A percentile compares a stretch with the other conserved stretches of the same genome.
Conservation (phyloP, 345 rosid species). For the Eutrema yunnanense region DNA sequence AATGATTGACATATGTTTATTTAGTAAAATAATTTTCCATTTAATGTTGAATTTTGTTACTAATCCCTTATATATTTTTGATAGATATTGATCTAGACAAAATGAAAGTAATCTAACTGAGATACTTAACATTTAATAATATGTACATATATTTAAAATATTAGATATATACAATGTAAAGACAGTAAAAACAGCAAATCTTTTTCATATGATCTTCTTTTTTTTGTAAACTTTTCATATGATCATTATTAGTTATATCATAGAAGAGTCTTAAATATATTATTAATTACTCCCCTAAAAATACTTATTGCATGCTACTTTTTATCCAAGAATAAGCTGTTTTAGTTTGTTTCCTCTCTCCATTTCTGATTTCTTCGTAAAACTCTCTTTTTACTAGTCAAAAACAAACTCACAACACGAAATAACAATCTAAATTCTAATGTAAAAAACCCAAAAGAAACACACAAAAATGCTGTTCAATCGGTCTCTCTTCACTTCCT, state of each 20-base stretch:
- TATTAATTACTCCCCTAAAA: too few species aligned
- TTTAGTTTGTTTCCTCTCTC: background rate
- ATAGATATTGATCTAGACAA: background rate
- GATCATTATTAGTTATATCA: background rate
- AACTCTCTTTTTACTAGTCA: background rate
- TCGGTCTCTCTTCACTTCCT: background rate
- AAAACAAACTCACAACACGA: background rate
- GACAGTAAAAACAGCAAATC: background rate
- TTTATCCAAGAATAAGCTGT: background rate
- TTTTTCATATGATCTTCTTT: background rate
- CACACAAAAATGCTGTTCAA: background rate
- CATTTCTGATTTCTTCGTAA: background rate
- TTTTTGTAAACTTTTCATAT: background rate
- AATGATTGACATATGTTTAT: background rate
- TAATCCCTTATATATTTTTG: background rate
- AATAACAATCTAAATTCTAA: background rate
- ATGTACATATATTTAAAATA: background rate
- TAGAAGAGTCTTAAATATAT: too few species aligned
- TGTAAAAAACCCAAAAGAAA: background rate
- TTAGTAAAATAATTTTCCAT: background rate
- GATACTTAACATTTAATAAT: background rate
- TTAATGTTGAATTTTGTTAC: background rate
- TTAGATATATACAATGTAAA: background rate
- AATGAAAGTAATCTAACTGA: background rate
- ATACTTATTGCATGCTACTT: background rate